Percentiles rank a stretch among this genome's conserved stretches.
Conservation (phyloP, 768 basidiomycete species). For the Solioccasus polychromus region DNA sequence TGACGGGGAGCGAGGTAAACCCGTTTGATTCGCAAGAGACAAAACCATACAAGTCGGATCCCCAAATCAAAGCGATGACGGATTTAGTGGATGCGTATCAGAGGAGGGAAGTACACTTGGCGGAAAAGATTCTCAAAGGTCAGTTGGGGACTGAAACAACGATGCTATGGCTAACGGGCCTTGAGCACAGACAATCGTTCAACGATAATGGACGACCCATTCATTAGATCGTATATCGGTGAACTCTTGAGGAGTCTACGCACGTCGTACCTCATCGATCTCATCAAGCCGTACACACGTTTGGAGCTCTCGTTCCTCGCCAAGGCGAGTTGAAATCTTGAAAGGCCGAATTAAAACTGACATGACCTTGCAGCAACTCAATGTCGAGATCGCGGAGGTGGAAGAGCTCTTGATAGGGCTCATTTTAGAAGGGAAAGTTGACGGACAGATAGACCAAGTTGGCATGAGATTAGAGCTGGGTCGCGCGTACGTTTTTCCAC, state of each 20-base stretch:
- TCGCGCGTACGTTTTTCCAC: conserved; percentile 52
- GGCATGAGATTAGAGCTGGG: conserved; percentile 91
- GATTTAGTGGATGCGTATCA: conserved; percentile 97
- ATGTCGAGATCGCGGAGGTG: conserved; percentile 88
- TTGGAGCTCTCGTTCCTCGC: conserved; percentile 92
- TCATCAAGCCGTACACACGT: conserved; percentile 96
- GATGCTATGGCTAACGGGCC: conserved; percentile 1
- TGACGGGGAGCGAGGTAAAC: conserved; percentile 97
- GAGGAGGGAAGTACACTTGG: conserved; percentile 92
- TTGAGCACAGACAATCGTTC: conserved; percentile 74
- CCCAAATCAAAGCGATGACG: conserved; percentile 98
- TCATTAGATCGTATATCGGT: conserved; percentile 94
- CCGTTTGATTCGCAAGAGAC: conserved; percentile 99
- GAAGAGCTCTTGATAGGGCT: conserved; percentile 92
- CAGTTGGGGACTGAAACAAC: conserved; percentile 9
- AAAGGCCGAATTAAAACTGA: neutral
- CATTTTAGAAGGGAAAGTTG: conserved; percentile 95
- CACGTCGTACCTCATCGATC: conserved; percentile 95
- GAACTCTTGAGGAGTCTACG: conserved; percentile 91
- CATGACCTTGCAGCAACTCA: conserved; percentile 70
- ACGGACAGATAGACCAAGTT: conserved; percentile 96
- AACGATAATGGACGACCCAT: conserved; percentile 94
- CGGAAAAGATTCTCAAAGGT: conserved; percentile 94
- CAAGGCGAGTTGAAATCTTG: conserved; percentile 50
- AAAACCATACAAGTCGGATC: conserved; percentile 94